Evolutionary conservation across 352 stramenopile genomes (phyloP), one percentile per base, ranked within the genome.

Genomic region (Phytopythium delawarense): DNA sequence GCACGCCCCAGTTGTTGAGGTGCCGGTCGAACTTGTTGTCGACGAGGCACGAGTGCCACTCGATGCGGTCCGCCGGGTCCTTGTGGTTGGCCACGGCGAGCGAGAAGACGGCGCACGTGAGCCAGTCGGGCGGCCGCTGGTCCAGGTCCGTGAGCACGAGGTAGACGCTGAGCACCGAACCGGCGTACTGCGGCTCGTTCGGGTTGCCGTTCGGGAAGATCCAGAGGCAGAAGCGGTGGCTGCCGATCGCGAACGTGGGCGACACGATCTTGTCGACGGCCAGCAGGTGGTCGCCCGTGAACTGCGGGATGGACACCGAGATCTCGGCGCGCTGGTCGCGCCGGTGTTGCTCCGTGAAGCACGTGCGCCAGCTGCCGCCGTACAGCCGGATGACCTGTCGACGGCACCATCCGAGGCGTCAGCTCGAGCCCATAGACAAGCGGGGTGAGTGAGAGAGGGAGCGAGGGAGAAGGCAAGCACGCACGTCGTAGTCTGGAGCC

Each of bases 1-100:
- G 85, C 28, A 94, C 84, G 34, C 81, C 83, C 83, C 85, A 94
- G 63, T 92, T 92, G 70, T 88, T 88, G 21, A 94, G 71, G 39
- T 84, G 59, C 20, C 55, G 66, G 70, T 90, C 72, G 51, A 94
- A 94, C 61, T 91, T 91, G 75, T 92, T 94, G 72, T 94, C 84
- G 13, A 76, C 74, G 11, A 94, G 68, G 63, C 79, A 91, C 57
- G 84, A 92, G 64, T 94, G 84, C 82, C 84, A 94, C 56, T 88
- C 79, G 37, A 94, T 84, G 45, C 65, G 68, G 48, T 84, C 79
- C 5, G 35, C 44, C 7, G 75, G 59, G 49, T 85, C 70, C 20
- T 54, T 49, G 28, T 75, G 66, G 65, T 92, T 87, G n/a, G 75
- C 62, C 18, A 92, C 80, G 5, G 76, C 62, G 52, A 92, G 72